Conservation (phyloP, 441 rosid species). For the Codiaeum variegatum region DNA sequence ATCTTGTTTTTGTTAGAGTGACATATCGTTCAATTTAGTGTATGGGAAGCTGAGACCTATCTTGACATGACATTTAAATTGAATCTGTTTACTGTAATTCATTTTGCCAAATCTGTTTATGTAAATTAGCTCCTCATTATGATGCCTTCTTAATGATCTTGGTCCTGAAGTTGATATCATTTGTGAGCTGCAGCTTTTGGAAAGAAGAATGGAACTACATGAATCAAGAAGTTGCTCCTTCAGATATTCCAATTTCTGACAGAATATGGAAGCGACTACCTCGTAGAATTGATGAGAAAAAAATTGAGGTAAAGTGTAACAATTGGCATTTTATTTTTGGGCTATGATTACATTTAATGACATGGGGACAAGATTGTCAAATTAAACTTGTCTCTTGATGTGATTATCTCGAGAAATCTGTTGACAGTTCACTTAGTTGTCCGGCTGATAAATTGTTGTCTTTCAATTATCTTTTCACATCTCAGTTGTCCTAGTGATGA, state of each 20-base stretch:
- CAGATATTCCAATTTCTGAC: conserved; percentile 54
- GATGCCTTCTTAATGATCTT: conserved; percentile 13
- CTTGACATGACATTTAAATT: not conserved
- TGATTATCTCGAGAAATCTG: not conserved
- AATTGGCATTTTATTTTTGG: not conserved
- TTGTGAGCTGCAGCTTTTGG: conserved; percentile 49
- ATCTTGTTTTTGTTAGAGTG: not conserved
- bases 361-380: not conserved
- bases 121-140: not conserved
- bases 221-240: conserved; percentile 42
- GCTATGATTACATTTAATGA: not conserved
- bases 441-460: not conserved
- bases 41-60: conserved; percentile 1
- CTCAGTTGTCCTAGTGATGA: not conserved
- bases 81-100: not conserved
- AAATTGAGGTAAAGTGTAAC: conserved; percentile 35
- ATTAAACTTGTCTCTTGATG: not conserved
- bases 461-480: not conserved
- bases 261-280: conserved; percentile 60
- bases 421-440: not conserved
- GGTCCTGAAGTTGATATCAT: conserved; percentile 6
- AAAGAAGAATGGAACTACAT: conserved; percentile 76
- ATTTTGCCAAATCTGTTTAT: no score
- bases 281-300: conserved; percentile 42
- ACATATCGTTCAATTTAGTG: not conserved